phyloP scores from a whole-genome alignment of 2,329 filamentous ascomycete genomes.

The Zymoseptoria ardabiliae region DNA sequence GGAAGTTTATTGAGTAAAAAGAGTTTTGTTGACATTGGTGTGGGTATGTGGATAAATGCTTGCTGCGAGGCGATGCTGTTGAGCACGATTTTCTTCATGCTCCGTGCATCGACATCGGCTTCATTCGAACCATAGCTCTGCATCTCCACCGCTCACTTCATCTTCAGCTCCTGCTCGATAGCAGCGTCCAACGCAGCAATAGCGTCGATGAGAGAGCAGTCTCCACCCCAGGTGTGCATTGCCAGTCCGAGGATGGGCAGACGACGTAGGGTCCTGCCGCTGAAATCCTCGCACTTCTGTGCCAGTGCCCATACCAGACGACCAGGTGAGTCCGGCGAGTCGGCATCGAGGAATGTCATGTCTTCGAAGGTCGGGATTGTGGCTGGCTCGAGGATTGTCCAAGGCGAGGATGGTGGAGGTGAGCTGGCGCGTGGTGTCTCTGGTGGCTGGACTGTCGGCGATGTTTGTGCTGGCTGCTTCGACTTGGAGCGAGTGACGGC shows the following conservation, averaged over 20 bases:
- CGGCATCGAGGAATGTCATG: slow-evolving; percentile 19
- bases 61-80: neutral
- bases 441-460: neutral
- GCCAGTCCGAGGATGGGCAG: slow-evolving; percentile 37
- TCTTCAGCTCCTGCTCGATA: slow-evolving; percentile 29
- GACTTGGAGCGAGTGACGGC: slow-evolving; percentile 1
- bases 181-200: slow-evolving; percentile 32
- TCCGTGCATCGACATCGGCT: neutral
- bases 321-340: slow-evolving; percentile 20
- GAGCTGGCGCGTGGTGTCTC: neutral
- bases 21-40: neutral
- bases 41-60: neutral
- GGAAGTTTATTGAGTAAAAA: slow-evolving; percentile 47
- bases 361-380: slow-evolving; percentile 26
- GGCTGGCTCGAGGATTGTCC: slow-evolving; percentile 7
- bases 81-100: neutral
- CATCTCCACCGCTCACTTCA: slow-evolving; percentile 1
- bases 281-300: slow-evolving; percentile 32
- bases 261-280: slow-evolving; percentile 36
- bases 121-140: neutral
- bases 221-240: slow-evolving; percentile 31
- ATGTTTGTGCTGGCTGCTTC: neutral
- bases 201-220: slow-evolving; percentile 33
- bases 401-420: slow-evolving; percentile 3
- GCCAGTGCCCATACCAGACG: slow-evolving; percentile 29